Evolutionary conservation across 2,329 filamentous ascomycete genomes (phyloP).

Genomic region (Ascosphaera apis): DNA sequence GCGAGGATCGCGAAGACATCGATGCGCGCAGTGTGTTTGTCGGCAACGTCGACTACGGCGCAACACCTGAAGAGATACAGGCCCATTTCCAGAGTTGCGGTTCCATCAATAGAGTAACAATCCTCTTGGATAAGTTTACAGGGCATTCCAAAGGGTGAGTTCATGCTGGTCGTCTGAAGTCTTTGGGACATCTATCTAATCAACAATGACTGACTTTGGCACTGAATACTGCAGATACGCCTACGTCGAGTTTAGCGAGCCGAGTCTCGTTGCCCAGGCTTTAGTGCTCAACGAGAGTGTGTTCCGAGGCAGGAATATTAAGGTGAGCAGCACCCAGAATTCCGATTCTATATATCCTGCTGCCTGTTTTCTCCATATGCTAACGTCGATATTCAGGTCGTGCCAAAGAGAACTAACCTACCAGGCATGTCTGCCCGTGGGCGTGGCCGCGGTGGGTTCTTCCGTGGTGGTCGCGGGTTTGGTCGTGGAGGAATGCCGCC

Average conservation of each 20-base stretch:
- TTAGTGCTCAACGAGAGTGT: conserved; percentile 90
- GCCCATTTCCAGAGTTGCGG: conserved; percentile 95
- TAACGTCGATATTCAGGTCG: conserved; percentile 31
- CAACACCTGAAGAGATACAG: conserved; percentile 93
- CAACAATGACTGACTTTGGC: no score
- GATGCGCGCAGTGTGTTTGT: conserved; percentile 94
- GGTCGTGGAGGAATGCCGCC: conserved; percentile 6
- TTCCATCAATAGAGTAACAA: conserved; percentile 93
- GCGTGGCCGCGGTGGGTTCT: conserved; percentile 22
- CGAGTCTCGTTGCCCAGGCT: conserved; percentile 75
- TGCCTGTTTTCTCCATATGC: neutral
- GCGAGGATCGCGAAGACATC: conserved; percentile 87
- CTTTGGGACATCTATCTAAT: no score
- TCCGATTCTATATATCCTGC: neutral
- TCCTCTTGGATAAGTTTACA: conserved; percentile 92
- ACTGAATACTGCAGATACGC: no score
- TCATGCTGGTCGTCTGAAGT: conserved; percentile 3
- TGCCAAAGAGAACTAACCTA: conserved; percentile 80
- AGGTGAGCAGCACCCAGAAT: conserved; percentile 36
- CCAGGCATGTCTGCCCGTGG: conserved; percentile 59
- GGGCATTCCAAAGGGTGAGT: conserved; percentile 96
- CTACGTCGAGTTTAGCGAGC: conserved; percentile 95
- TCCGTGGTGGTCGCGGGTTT: conserved; percentile 25
- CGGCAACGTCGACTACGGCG: conserved; percentile 94
- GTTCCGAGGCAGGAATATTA: conserved; percentile 84